Conservation (phyloP, 2,329 filamentous ascomycete genomes). For the Parasarocladium wereldwijsianum region DNA sequence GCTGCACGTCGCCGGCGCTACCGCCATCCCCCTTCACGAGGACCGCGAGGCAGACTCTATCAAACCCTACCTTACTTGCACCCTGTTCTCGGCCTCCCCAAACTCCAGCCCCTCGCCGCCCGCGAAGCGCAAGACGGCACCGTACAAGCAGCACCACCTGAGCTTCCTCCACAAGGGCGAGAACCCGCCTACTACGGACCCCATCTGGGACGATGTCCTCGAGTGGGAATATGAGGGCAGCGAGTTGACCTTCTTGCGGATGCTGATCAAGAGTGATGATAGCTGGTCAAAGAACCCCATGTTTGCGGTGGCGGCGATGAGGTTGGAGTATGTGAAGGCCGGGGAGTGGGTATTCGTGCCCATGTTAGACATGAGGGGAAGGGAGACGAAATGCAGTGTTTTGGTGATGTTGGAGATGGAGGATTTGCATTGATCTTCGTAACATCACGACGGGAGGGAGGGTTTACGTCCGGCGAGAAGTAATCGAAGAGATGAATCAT, state of each 20-base stretch:
- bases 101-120: conserved; percentile 30
- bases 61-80: conserved; percentile 51
- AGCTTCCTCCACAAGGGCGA: conserved; percentile 42
- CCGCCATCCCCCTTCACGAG: conserved; percentile 39
- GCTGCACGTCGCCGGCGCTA: conserved; percentile 47
- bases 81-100: conserved; percentile 46
- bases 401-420: conserved; percentile 45
- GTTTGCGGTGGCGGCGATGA: conserved; percentile 44
- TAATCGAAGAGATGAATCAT: not conserved
- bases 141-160: conserved; percentile 43
- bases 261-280: conserved; percentile 54
- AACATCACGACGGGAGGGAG: too few species aligned
- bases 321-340: conserved; percentile 37
- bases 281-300: conserved; percentile 47
- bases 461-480: too few species aligned
- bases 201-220: conserved; percentile 49
- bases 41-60: conserved; percentile 36
- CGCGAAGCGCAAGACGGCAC: conserved; percentile 45
- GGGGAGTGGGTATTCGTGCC: conserved; percentile 52
- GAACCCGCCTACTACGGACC: conserved; percentile 43
- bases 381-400: conserved; percentile 47
- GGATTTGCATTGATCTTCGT: too few species aligned
- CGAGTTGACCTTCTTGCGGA: conserved; percentile 47
- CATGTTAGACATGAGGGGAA: conserved; percentile 49
- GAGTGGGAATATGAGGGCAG: conserved; percentile 57